Evolutionary conservation across 2,329 filamentous ascomycete species (phyloP), one percentile per base, ranked within the genome.

Genomic region (Exophiala calicioides): DNA sequence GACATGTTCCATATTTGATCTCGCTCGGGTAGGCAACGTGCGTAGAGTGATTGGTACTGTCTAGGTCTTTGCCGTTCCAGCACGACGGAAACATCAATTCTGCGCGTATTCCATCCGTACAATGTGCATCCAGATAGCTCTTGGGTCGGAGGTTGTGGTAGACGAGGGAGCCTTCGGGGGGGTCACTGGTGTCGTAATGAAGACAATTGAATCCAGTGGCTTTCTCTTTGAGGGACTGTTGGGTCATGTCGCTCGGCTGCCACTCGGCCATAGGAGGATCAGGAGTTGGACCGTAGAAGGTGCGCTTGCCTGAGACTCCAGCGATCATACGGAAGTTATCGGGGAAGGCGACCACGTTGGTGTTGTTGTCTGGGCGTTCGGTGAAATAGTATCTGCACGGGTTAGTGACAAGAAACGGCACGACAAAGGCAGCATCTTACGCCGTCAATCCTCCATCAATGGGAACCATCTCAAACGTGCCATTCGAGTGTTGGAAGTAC

Each of bases 121-220:
- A 97, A 69, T 91, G 83, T 44, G 76, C 77, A 62, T 96, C 90
- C 26, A 95, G 75, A 63, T 81, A 94, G 0, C 70, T 68, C 76
- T 95, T 94, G 60, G 85, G 79, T 0, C 91, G 90, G 58, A 96
- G 61, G 64, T 80, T 83, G 67, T 95, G 90, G 56, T 90, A 88
- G 67, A 82, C 86, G 26, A 95, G 77, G 10, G 90, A 86, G 1
- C 78, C 77, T 66, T 95, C 90, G 2, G 86, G 73, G 0, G 67
- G 47, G 13, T 59, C 60, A 18, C 68, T 73, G 23, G 59, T 61
- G 64, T 59, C 61, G 64, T 96, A 96, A 79, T 97, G 84, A 51
- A 98, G 72, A 69, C 93, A 97, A 76, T 97, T 97, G 79, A 95
- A 95, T 3, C 93, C 91, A 20, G 96, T 60, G 7, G 90, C 88